Evolutionary conservation across 805 yeast genomes (phyloP).

Genomic region (Hanseniaspora jakobsenii): DNA sequence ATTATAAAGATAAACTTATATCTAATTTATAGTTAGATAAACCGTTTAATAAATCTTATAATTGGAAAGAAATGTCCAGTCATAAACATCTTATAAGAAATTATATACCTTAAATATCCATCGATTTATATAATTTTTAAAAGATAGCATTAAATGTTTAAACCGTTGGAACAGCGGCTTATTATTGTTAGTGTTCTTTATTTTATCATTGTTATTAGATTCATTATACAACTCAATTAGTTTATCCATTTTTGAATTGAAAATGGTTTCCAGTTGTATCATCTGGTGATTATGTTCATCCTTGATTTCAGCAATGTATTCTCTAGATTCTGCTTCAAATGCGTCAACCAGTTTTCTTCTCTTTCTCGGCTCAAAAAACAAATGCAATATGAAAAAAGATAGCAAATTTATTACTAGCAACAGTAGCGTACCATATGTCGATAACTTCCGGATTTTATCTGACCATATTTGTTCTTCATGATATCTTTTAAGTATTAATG

Average conservation of each 20-base stretch:
- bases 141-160: too few species aligned
- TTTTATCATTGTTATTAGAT: too few species aligned
- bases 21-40: too few species aligned
- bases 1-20: too few species aligned
- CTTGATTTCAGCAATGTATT: constrained; percentile 33
- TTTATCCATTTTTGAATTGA: constrained; percentile 8
- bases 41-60: too few species aligned
- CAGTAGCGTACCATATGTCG: constrained; percentile 92
- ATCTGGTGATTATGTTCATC: constrained; percentile 24
- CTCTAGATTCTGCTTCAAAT: constrained; percentile 69
- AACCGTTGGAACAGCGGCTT: too few species aligned
- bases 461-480: constrained; percentile 98
- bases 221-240: too few species aligned
- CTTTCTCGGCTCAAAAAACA: constrained; percentile 91
- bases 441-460: constrained; percentile 83
- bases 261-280: constrained; percentile 17
- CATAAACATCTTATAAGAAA: too few species aligned
- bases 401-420: constrained; percentile 78
- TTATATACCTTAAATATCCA: too few species aligned
- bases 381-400: constrained; percentile 67
- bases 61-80: too few species aligned
- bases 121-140: too few species aligned
- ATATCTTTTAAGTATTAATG: constrained; percentile 72
- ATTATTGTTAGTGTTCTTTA: neutral
- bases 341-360: constrained; percentile 65